phyloP scores from a whole-genome alignment of 169 alveolate genomes.

The Plasmodium falciparum region DNA sequence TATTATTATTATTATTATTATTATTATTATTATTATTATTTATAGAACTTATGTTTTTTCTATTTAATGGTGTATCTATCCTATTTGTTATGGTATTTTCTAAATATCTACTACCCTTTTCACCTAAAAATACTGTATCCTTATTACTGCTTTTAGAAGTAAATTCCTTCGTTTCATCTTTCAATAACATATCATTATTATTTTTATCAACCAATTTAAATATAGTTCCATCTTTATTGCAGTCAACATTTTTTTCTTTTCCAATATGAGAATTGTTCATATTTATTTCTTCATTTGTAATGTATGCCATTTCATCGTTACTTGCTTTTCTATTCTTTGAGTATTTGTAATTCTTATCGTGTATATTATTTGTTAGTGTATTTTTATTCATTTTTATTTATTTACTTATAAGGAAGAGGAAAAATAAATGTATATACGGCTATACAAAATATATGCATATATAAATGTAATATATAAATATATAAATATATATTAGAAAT shows the following conservation, averaged over 20 bases:
- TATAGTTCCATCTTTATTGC: background rate
- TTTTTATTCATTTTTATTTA: conserved; percentile 71
- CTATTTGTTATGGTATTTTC: conserved; percentile 9
- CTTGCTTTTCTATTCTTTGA: background rate
- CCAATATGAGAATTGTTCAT: background rate
- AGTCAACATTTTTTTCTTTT: background rate
- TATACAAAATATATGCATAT: no score
- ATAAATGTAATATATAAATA: no score
- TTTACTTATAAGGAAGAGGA: background rate
- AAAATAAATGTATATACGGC: background rate
- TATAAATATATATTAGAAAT: no score
- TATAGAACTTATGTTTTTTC: background rate
- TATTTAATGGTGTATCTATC: conserved; percentile 1
- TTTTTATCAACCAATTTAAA: conserved; percentile 10
- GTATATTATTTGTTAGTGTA: conserved; percentile 25
- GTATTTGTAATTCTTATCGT: conserved; percentile 38
- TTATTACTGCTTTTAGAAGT: background rate
- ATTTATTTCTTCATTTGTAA: background rate
- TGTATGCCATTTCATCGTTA: conserved; percentile 20
- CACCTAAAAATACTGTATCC: background rate
- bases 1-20: no score
- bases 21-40: background rate
- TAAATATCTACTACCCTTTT: conserved; percentile 12
- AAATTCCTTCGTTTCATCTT: background rate
- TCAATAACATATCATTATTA: conserved; percentile 1